These are phyloP conservation scores for Nannizziopsis arthrosporioides DNA, from an alignment of 2,329 filamentous ascomycete genomes.

Conservation along the genomic window DNA sequence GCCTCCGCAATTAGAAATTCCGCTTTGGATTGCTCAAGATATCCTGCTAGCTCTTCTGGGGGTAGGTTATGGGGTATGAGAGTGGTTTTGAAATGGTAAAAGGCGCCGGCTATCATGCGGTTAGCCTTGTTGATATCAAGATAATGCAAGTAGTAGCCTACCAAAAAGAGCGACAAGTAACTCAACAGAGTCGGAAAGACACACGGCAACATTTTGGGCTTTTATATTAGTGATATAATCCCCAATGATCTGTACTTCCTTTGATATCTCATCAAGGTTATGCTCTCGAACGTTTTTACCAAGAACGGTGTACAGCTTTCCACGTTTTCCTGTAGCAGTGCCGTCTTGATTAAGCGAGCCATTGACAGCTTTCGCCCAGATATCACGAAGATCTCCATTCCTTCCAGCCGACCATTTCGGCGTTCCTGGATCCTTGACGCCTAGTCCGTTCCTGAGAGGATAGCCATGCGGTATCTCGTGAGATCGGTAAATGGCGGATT, in stretches of 20 bases:
- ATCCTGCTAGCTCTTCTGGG: slow-evolving; percentile 54
- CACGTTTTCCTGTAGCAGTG: slow-evolving; percentile 47
- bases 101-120: slow-evolving; percentile 55
- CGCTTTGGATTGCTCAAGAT: slow-evolving; percentile 61
- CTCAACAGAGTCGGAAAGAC: slow-evolving; percentile 87
- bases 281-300: slow-evolving; percentile 67
- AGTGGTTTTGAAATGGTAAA: slow-evolving; percentile 76
- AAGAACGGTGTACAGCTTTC: slow-evolving; percentile 65
- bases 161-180: slow-evolving; percentile 68
- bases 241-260: slow-evolving; percentile 80
- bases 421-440: slow-evolving; percentile 67
- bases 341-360: slow-evolving; percentile 55
- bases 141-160: slow-evolving; percentile 23
- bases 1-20: slow-evolving; percentile 77
- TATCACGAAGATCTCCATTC: slow-evolving; percentile 79
- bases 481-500: slow-evolving; percentile 78
- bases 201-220: slow-evolving; percentile 66
- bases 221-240: slow-evolving; percentile 60
- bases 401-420: slow-evolving; percentile 74
- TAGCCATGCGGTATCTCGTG: slow-evolving; percentile 75
- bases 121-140: background rate
- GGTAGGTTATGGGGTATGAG: slow-evolving; percentile 73
- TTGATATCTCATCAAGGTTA: slow-evolving; percentile 58
- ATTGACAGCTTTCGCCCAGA: slow-evolving; percentile 65
- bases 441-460: slow-evolving; percentile 63